These are phyloP conservation scores for Globisporangium paddicum DNA, from an alignment of 352 stramenopile species.

Conservation along the genomic window DNA sequence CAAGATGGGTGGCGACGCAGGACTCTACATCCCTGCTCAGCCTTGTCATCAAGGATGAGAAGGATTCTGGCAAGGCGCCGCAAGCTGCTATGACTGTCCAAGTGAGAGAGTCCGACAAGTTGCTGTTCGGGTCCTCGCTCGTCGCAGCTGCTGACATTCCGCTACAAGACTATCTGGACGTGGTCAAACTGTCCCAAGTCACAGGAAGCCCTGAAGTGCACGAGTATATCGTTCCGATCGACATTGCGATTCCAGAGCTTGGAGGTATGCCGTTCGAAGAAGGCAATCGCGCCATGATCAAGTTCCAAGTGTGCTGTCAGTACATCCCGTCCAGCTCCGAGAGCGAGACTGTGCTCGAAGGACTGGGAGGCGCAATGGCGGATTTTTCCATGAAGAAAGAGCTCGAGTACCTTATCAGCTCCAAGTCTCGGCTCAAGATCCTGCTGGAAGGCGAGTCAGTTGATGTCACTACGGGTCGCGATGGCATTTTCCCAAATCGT, in stretches of 20 bases:
- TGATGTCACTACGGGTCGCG: slow-evolving; percentile 55
- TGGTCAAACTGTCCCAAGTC: slow-evolving; percentile 21
- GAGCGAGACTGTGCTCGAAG: slow-evolving; percentile 1
- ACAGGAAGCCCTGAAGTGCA: slow-evolving; percentile 24
- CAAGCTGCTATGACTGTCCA: slow-evolving; percentile 42
- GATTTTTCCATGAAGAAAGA: slow-evolving; percentile 47
- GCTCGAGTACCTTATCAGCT: slow-evolving; percentile 51
- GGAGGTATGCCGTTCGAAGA: slow-evolving; percentile 7
- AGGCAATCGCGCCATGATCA: slow-evolving; percentile 22
- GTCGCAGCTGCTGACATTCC: slow-evolving; percentile 44
- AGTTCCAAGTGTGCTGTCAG: slow-evolving; percentile 46
- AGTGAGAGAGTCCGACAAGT: slow-evolving; percentile 61
- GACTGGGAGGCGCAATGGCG: slow-evolving; percentile 18
- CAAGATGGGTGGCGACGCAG: slow-evolving; percentile 46
- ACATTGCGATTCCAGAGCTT: slow-evolving; percentile 10
- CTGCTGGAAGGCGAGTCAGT: slow-evolving; percentile 68
- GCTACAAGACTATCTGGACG: slow-evolving; percentile 39
- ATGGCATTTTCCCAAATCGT: slow-evolving; percentile 12
- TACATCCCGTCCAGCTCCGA: slow-evolving; percentile 18
- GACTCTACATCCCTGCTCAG: slow-evolving; percentile 31
- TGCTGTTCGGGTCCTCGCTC: slow-evolving; percentile 69
- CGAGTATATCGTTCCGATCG: slow-evolving; percentile 45
- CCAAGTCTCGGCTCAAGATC: slow-evolving; percentile 62
- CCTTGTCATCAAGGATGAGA: slow-evolving; percentile 25
- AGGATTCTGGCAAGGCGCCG: not conserved